phyloP scores from a whole-genome alignment of 805 yeast genomes.

The Candida easanensis region DNA sequence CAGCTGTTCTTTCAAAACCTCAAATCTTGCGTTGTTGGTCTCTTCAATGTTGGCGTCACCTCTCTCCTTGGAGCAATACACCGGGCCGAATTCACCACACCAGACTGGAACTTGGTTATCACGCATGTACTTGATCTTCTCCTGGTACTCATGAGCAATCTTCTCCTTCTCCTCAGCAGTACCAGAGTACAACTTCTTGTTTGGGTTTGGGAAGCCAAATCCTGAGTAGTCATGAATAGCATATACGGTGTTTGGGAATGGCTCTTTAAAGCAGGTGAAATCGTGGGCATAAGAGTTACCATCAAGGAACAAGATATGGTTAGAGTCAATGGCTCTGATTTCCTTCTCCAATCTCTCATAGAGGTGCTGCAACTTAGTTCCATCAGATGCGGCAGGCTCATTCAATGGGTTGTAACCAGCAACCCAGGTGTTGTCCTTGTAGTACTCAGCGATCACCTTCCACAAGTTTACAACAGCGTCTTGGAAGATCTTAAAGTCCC shows the following conservation, averaged over 20 bases:
- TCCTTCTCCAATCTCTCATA: constrained; percentile 38
- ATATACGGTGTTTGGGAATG: constrained; percentile 43
- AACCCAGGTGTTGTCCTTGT: constrained; percentile 46
- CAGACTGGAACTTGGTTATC: constrained; percentile 45
- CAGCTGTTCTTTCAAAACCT: constrained; percentile 45
- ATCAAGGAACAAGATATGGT: constrained; percentile 48
- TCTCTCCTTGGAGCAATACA: constrained; percentile 41
- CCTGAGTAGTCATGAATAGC: constrained; percentile 47
- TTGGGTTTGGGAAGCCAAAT: constrained; percentile 43
- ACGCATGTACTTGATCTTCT: constrained; percentile 43
- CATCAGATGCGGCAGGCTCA: constrained; percentile 48
- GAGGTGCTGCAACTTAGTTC: constrained; percentile 37
- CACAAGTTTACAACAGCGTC: constrained; percentile 45
- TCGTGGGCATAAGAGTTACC: constrained; percentile 52
- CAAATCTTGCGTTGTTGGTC: constrained; percentile 39
- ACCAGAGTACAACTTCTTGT: constrained; percentile 34
- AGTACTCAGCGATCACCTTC: constrained; percentile 43
- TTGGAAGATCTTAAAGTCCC: constrained; percentile 49
- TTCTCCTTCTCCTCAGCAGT: constrained; percentile 34
- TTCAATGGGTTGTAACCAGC: constrained; percentile 56
- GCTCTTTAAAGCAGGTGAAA: constrained; percentile 43
- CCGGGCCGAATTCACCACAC: constrained; percentile 56
- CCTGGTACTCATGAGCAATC: constrained; percentile 36
- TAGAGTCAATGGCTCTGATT: constrained; percentile 42
- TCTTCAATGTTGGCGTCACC: constrained; percentile 39